Evolutionary conservation across 2,329 filamentous ascomycete species (phyloP).

Genomic region (Alternaria ethzedia): DNA sequence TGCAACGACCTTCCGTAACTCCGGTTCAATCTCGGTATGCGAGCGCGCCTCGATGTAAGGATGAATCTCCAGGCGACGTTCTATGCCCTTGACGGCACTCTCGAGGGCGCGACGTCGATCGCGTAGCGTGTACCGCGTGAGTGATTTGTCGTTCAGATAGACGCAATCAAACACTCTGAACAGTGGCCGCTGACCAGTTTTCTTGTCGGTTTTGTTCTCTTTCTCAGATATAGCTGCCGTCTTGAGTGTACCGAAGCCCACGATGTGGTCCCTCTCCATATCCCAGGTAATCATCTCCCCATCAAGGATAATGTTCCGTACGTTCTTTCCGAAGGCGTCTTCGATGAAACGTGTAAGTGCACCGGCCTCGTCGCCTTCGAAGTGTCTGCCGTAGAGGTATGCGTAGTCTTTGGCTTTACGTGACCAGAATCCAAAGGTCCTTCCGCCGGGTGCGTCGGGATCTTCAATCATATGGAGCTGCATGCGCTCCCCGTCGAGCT

Average conservation of each 20-base stretch:
- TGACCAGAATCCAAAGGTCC: constrained; percentile 87
- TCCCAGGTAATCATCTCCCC: constrained; percentile 99
- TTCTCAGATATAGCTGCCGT: constrained; percentile 84
- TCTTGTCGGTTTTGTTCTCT: constrained; percentile 66
- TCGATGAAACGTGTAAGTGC: constrained; percentile 81
- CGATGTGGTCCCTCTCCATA: constrained; percentile 79
- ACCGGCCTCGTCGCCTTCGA: constrained; percentile 72
- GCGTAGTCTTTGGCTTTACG: constrained; percentile 96
- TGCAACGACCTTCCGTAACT: constrained; percentile 81
- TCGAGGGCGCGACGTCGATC: constrained; percentile 80
- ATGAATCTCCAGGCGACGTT: constrained; percentile 84
- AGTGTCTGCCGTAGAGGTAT: constrained; percentile 83
- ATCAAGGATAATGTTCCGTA: constrained; percentile 88
- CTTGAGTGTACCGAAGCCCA: constrained; percentile 91
- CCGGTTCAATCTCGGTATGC: constrained; percentile 76
- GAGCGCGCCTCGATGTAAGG: constrained; percentile 69
- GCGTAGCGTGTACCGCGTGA: constrained; percentile 82
- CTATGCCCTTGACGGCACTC: constrained; percentile 70
- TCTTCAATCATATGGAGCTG: constrained; percentile 91
- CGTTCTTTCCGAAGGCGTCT: constrained; percentile 75
- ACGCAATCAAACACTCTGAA: constrained; percentile 91
- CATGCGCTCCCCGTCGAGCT: constrained; percentile 95
- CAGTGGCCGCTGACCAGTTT: constrained; percentile 72
- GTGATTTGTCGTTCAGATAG: constrained; percentile 78
- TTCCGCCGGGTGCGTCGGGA: constrained; percentile 69